Evolutionary conservation across 257 asterid species (phyloP), one percentile per base, ranked within the genome.

Genomic region (Solanum tarijense): DNA sequence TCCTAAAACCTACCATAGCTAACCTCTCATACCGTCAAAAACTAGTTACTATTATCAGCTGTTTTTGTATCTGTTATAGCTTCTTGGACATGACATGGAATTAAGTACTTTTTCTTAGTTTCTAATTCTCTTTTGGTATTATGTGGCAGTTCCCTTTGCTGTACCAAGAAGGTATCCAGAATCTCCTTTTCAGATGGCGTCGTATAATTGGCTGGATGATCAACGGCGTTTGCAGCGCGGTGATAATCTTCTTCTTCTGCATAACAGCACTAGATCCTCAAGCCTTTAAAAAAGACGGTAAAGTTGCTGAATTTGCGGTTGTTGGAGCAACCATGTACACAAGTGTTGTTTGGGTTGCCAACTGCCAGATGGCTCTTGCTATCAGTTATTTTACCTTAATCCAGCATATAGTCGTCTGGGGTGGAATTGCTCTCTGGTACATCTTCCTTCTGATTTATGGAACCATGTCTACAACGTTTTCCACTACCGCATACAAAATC

Each of bases 101-200:
- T 29, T 41, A 78, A n/a, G 23, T 87, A 31, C 68, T 48, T 87
- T 23, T 34, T 27, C 39, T 21, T 36, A 76, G 35, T 89, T 39
- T 23, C 91, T 92, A 25, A 88, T 41, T 55, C 3, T 83, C 13
- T 7, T 6, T 29, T 29, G 79, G 32, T 90, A 60, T 78, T 83
- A 18, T 73, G 16, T 84, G 88, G 90, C 95, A 97, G 99, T 97
- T 97, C 87, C 99, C 99, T 9, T 68, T 94, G 83, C 91, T 97
- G n/a, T 97, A 97, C 92, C 99, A 97, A 95, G 99, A 97, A 92
- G 99, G 99, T 31, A 92, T 94, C 20, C 98, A 93, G 86, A 95
- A 97, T 75, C 92, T 95, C 82, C 98, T 97, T 78, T 97, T 97
- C 94, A 94, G 97, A 90, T 97, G 99, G 99, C 92, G 93, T 6